Percentiles rank a stretch among this genome's conserved stretches.
Conservation (phyloP, 768 basidiomycete genomes). For the Candolleomyces aberdarensis region DNA sequence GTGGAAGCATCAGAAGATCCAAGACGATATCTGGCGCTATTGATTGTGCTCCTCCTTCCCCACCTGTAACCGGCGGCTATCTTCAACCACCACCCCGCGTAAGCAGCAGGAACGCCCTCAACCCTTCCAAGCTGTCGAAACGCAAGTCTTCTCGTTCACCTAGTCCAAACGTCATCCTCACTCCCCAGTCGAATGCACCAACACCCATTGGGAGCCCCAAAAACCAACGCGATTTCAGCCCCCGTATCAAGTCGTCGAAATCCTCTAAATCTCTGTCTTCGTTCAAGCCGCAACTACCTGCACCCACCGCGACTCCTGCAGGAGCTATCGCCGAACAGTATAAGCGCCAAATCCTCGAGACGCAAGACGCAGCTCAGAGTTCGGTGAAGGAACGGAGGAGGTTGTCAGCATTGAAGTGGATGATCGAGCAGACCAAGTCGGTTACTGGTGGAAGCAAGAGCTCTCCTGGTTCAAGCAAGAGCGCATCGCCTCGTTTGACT, state of each 20-base stretch:
- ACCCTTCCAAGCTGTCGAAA: neutral
- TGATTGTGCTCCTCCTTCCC: neutral
- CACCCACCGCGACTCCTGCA: neutral
- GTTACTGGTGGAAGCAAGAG: neutral
- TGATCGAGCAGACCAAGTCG: constrained; percentile 7
- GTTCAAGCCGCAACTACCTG: neutral
- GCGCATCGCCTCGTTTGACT: neutral
- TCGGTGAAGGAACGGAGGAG: constrained; percentile 6
- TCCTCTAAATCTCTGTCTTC: neutral
- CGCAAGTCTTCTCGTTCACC: neutral
- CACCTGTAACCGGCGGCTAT: neutral
- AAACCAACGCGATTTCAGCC: neutral
- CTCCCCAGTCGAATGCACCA: neutral
- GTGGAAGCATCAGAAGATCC: constrained; percentile 1
- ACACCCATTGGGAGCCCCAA: neutral
- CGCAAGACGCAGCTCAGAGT: neutral
- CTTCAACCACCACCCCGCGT: neutral
- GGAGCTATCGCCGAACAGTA: neutral
- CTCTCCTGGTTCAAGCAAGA: neutral
- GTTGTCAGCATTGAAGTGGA: constrained; percentile 4
- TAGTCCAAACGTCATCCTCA: neutral
- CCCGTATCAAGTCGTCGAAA: neutral
- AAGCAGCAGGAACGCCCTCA: neutral
- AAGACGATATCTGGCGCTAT: neutral
- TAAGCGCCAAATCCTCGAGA: neutral